These are phyloP conservation scores for Tephrocybe sp. DNA, from an alignment of 768 basidiomycete species.

Conservation along the genomic window DNA sequence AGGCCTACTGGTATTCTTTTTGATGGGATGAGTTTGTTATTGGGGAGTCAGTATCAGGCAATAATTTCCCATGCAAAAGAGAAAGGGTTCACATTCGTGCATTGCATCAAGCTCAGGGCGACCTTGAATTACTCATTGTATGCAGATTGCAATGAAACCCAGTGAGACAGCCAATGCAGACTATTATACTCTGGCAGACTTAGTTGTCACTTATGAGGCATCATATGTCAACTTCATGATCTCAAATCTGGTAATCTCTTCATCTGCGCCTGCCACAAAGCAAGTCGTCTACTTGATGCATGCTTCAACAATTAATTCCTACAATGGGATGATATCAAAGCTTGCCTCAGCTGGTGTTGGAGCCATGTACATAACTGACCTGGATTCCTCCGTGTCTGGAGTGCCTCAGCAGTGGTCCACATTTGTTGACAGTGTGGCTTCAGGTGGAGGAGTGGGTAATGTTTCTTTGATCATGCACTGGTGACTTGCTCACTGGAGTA, in stretches of 20 bases:
- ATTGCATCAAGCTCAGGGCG: not conserved
- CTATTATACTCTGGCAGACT: constrained; percentile 7
- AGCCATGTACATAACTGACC: constrained; percentile 9
- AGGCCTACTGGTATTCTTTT: constrained; percentile 12
- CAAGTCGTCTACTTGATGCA: constrained; percentile 7
- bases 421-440: constrained; percentile 9
- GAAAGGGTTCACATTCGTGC: constrained; percentile 13
- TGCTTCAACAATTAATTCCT: constrained; percentile 1
- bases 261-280: constrained; percentile 11
- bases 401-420: constrained; percentile 11
- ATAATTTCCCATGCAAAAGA: constrained; percentile 1
- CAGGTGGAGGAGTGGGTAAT: constrained; percentile 1
- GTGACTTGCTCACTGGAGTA: not conserved
- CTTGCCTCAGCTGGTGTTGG: constrained; percentile 7
- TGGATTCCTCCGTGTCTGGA: not conserved
- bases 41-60: constrained; percentile 1
- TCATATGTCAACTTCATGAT: constrained; percentile 4
- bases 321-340: constrained; percentile 4
- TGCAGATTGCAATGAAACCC: constrained; percentile 6
- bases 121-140: not conserved
- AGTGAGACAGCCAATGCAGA: constrained; percentile 3
- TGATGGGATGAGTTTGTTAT: not conserved
- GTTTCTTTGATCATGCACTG: not conserved
- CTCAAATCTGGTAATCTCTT: not conserved
- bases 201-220: constrained; percentile 11